Conservation (phyloP, 768 basidiomycete genomes). For the Lactarius tabidus region DNA sequence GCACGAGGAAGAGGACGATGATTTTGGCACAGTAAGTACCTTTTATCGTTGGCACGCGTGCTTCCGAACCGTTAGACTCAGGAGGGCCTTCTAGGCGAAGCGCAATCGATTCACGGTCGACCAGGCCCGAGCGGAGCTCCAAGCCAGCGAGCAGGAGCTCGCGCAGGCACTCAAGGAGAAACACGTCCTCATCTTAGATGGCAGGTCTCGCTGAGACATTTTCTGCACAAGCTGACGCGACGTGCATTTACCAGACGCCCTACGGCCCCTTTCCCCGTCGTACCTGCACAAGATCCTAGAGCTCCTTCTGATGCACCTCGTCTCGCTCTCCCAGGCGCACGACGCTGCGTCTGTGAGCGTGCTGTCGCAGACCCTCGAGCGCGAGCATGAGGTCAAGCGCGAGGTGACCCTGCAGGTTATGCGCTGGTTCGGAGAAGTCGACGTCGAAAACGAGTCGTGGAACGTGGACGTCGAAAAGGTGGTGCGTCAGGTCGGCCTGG, state of each 20-base stretch:
- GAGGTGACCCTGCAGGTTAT: conserved; percentile 66
- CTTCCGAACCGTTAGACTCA: not conserved
- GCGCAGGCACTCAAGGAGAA: conserved; percentile 57
- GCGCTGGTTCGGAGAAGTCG: conserved; percentile 72
- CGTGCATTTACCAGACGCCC: conserved; percentile 43
- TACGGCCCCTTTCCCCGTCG: conserved; percentile 65
- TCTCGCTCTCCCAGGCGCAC: conserved; percentile 55
- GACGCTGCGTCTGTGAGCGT: conserved; percentile 52
- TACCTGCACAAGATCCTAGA: conserved; percentile 71
- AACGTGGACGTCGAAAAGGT: conserved; percentile 56
- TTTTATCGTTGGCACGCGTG: not conserved
- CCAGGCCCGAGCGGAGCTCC: conserved; percentile 59
- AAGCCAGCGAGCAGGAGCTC: conserved; percentile 80
- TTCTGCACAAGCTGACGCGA: not conserved
- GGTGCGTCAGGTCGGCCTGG: conserved; percentile 73
- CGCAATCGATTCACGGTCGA: conserved; percentile 49
- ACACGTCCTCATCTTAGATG: conserved; percentile 69
- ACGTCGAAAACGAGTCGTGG: conserved; percentile 45
- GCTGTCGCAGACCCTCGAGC: conserved; percentile 56
- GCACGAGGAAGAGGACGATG: conserved; percentile 45
- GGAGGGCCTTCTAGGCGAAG: conserved; percentile 30
- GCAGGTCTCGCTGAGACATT: conserved; percentile 36
- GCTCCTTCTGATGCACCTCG: conserved; percentile 66
- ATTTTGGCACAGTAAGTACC: conserved; percentile 30
- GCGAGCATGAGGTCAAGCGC: conserved; percentile 68